Base-by-base conservation (phyloP, 1,139 yeast genomes). In the Saccharomyces hybrid region DNA sequence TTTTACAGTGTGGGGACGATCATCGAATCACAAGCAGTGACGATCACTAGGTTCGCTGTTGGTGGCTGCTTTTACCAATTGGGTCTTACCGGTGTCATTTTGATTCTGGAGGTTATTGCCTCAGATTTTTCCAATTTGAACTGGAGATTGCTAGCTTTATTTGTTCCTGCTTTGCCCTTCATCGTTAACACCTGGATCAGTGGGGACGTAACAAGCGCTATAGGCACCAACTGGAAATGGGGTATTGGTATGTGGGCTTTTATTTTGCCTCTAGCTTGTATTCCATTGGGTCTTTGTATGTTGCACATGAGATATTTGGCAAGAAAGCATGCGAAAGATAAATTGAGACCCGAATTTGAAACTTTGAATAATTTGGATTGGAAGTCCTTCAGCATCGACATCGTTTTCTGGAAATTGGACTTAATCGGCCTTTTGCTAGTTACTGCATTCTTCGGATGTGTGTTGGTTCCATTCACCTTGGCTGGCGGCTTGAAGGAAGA, bases 231-330 rank as follows among this genome's bases (percentile, higher is more conserved):
- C 32, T 84, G 91, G 91, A 74, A 77, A 52, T 84, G 82, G 79
- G 83, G 85, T 59, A 82, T 84, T 61, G 89, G 87, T 42, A 83
- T 84, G 78, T 85, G 86, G 86, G 88, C 88, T 2, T 80, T 83
- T 65, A 82, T 85, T 55, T 73, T 82, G 69, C 89, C 90, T 14
- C 73, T 82, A 19, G 67, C 79, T 14, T 76, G 83, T 65, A 61
- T 84, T 47, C 90, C 90, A 14, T 70, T 84, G 57, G 64, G 80
- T 26, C 55, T 59, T 28, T 76, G 82, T 59, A 70, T 81, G 60
- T 48, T 73, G 34, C 84, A 82, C 69, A 81, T 83, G 84, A 67
- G 76, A 57, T 68, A 68, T 52, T 65, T 72, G 54, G 91, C 88
- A 19, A 64, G 75, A 44, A 75, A 72, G 53, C 75, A 78, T 14